Evolutionary conservation across 352 stramenopile genomes (phyloP), one percentile per base, ranked within the genome.

Genomic region (Hyaloperonospora arabidopsidis): DNA sequence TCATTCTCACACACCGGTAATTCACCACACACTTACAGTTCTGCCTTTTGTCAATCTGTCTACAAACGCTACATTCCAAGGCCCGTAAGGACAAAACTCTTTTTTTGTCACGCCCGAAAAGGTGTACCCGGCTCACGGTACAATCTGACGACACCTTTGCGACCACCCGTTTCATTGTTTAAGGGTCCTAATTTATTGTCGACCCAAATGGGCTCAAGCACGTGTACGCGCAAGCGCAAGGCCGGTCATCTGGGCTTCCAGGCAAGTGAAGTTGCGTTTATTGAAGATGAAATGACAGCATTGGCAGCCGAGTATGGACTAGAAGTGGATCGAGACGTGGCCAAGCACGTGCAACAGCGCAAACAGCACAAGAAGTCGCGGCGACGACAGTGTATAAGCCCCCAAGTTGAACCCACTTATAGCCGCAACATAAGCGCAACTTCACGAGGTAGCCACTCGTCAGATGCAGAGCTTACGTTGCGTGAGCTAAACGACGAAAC

Each of bases 261-360:
- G 58, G 59, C 69, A 15, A 66, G 54, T 50, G 79, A 92, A 53
- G 87, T 92, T 55, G 81, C 79, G 52, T 92, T 87, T 67, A 92
- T 92, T 39, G 81, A 92, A 52, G 81, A 92, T 43, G 81, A 92
- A 54, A 92, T 92, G 74, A 79, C 75, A 1, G 79, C 81, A 41
- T 67, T 89, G 17, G 81, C 81, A 13, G 70, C 71, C 47, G 81
- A 92, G 68, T 92, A 89, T 59, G 81, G 81, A 3, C 77, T 92
- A 23, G 50, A 78, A 15, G 65, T 92, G 49, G 79, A 92, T 52
- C 49, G 69, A 11, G 79, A 87, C 38, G 77, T 92, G 23, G 79
- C 77, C 3, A 59, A 60, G 32, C 73, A 74, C 58, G 80, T 92
- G 52, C 56, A 61, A 54, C 47, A 78, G 49, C 76, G 81, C 52